Evolutionary conservation across 2,329 filamentous ascomycete genomes (phyloP), one percentile per base, ranked within the genome.

Genomic region (Microsporum audouinii): DNA sequence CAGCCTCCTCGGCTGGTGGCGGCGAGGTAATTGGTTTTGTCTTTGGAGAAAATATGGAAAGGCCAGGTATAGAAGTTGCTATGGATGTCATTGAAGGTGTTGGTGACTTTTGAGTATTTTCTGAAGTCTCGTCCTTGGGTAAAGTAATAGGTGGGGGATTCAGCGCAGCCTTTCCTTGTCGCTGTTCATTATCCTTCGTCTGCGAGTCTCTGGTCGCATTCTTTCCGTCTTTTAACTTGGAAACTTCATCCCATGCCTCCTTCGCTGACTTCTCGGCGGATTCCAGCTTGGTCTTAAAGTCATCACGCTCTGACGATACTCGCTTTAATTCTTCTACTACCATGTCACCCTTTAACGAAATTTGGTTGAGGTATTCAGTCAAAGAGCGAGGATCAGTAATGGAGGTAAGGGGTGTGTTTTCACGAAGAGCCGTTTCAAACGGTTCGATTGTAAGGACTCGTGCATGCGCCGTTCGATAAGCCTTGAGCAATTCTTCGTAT

Each of bases 261-360:
- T 81, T 82, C 0, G 84, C 77, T 58, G 82, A 82, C 69, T 86
- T 83, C 65, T 90, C 83, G 0, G 82, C 78, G 57, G 86, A 83
- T n/a, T 88, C 84, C 1, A 85, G 77, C 71, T 88, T 90, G 74
- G 87, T 88, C 72, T 90, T 92, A 63, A 88, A 79, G 14, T 85
- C 83, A 63, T 96, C 89, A 62, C 88, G 87, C 70, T 97, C 91
- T 2, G 82, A 82, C 0, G 90, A 88, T 0, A 97, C 85, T 10
- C 90, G 82, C 76, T 95, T 96, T 61, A 96, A 79, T 74, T 99
- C 94, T 53, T 95, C 88, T 83, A 95, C 86, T 2, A 95, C 86
- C 88, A 99, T 95, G 68, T 95, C 89, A 47, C 87, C 86, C 70
- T 95, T 92, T 59, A 91, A 74, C 63, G 86, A 92, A 45, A 95